phyloP scores from a whole-genome alignment of 169 alveolate species.

The Plasmodium malariae region DNA sequence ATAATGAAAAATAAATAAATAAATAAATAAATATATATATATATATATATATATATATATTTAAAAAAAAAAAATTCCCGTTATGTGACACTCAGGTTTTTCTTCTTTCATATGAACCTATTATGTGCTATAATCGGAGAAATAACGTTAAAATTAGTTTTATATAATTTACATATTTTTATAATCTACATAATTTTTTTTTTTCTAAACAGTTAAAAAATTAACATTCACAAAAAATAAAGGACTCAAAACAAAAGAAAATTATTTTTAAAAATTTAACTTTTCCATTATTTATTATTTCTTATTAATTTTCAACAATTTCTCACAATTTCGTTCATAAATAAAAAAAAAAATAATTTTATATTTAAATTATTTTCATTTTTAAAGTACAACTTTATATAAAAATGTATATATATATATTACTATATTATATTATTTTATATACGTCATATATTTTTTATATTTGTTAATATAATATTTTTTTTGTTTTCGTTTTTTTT shows the following conservation, averaged over 20 bases:
- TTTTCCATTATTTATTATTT: background rate
- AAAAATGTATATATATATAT: too few species aligned
- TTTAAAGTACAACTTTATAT: too few species aligned
- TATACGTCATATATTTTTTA: too few species aligned
- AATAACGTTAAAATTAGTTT: background rate
- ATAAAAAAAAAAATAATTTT: too few species aligned
- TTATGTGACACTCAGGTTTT: too few species aligned
- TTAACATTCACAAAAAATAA: background rate
- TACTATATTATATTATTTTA: too few species aligned
- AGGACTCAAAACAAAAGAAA: background rate
- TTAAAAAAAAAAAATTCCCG: background rate
- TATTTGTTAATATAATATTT: too few species aligned
- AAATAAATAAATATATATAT: background rate
- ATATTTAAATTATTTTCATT: too few species aligned
- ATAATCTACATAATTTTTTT: background rate
- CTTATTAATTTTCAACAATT: background rate
- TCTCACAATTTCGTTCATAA: too few species aligned
- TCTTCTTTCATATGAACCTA: background rate
- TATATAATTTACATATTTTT: background rate
- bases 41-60: background rate
- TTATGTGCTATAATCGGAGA: background rate
- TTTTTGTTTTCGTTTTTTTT: too few species aligned
- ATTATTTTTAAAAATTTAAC: constrained; percentile 1
- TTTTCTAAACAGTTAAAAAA: too few species aligned
- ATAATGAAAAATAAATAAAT: too few species aligned